phyloP scores from a whole-genome alignment of 495 filamentous ascomycete species.

The Cairneyella variabilis region DNA sequence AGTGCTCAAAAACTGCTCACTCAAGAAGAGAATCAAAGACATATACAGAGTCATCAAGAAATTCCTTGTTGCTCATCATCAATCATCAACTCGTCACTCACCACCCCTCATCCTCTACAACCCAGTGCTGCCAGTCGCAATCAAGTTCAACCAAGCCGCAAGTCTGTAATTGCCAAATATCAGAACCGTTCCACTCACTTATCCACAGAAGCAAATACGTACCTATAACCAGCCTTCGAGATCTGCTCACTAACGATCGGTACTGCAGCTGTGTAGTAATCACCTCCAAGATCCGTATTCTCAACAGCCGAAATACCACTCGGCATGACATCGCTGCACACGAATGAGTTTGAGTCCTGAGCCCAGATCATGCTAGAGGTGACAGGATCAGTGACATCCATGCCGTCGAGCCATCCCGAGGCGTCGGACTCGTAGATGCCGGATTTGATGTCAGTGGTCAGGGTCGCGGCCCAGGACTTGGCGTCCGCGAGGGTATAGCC shows the following conservation, averaged over 20 bases:
- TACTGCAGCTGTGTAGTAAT: constrained; percentile 48
- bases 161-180: constrained; percentile 10
- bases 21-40: too few species aligned
- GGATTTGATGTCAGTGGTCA: constrained; percentile 40
- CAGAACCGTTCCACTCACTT: too few species aligned
- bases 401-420: constrained; percentile 44
- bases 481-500: constrained; percentile 32
- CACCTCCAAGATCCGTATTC: constrained; percentile 42
- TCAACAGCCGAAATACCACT: constrained; percentile 45
- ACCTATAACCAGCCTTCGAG: constrained; percentile 60
- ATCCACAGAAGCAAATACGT: too few species aligned
- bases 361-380: constrained; percentile 49
- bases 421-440: constrained; percentile 44
- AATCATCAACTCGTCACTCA: too few species aligned
- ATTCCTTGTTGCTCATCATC: too few species aligned
- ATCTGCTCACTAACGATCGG: constrained; percentile 58
- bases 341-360: constrained; percentile 50
- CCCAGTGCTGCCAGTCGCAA: constrained; percentile 12
- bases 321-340: constrained; percentile 51
- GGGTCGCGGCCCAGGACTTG: constrained; percentile 27
- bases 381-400: constrained; percentile 33
- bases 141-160: constrained; percentile 20
- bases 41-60: too few species aligned
- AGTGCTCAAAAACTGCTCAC: too few species aligned
- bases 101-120: not conserved